These are phyloP conservation scores for Gentiana dahurica DNA, from an alignment of 257 asterid species.

Conservation along the genomic window DNA sequence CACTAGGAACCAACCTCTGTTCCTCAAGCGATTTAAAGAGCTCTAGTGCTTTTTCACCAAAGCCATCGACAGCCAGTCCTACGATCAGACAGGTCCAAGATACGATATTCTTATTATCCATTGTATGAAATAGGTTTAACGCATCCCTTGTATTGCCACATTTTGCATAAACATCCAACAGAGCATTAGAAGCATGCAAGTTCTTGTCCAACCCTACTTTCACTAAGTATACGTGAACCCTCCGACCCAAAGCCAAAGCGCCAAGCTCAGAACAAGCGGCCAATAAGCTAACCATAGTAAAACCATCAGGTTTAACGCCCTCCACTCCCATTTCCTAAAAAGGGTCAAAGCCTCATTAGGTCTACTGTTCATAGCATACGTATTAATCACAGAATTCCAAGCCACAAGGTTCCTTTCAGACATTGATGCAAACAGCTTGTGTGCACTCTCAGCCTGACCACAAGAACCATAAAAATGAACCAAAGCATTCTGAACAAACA, in stretches of 20 bases:
- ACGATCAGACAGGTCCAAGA: slow-evolving; percentile 70
- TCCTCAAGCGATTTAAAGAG: slow-evolving; percentile 55
- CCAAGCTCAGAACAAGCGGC: slow-evolving; percentile 78
- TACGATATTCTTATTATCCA: slow-evolving; percentile 52
- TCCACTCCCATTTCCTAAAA: slow-evolving; percentile 36
- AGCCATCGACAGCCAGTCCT: slow-evolving; percentile 72
- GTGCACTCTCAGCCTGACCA: slow-evolving; percentile 52
- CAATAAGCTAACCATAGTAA: slow-evolving; percentile 73
- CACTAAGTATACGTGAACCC: slow-evolving; percentile 55
- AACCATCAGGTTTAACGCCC: slow-evolving; percentile 61
- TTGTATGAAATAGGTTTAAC: slow-evolving; percentile 37
- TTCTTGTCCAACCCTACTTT: slow-evolving; percentile 60
- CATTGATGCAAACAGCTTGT: slow-evolving; percentile 48
- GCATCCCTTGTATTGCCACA: slow-evolving; percentile 64
- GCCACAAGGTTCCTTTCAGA: slow-evolving; percentile 55
- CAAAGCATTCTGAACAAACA: slow-evolving; percentile 69
- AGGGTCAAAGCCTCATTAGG: slow-evolving; percentile 57
- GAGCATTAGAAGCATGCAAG: slow-evolving; percentile 52
- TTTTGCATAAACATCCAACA: slow-evolving; percentile 61
- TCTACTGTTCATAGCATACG: slow-evolving; percentile 50
- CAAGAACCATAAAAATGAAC: slow-evolving; percentile 64
- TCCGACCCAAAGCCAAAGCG: slow-evolving; percentile 59
- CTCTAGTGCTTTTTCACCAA: slow-evolving; percentile 50
- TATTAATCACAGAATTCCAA: slow-evolving; percentile 69
- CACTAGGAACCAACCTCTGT: slow-evolving; percentile 38